phyloP scores from a whole-genome alignment of 164 flowering plant genomes.

The Platanus orientalis region DNA sequence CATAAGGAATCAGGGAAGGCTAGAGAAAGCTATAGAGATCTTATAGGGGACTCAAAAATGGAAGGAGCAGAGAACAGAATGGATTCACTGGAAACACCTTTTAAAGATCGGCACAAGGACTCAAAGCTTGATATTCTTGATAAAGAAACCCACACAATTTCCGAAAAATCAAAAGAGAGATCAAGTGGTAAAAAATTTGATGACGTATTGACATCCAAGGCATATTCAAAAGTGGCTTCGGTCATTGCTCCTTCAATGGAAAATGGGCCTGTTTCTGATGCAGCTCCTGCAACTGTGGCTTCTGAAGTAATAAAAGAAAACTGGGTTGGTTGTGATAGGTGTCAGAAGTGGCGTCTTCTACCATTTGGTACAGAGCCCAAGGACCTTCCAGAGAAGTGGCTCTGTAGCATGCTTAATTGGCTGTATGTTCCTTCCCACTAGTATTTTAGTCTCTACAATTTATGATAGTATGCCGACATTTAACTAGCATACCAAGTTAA shows the following conservation, averaged over 20 bases:
- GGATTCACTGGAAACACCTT: conserved; percentile 10
- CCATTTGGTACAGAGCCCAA: conserved; percentile 61
- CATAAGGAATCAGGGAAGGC: conserved; percentile 34
- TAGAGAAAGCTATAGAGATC: conserved; percentile 29
- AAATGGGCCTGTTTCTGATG: conserved; percentile 33
- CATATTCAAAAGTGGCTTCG: conserved; percentile 18
- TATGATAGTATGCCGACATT: neutral
- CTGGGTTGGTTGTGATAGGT: conserved; percentile 91
- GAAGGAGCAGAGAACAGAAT: conserved; percentile 16
- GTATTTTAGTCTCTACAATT: neutral
- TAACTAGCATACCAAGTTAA: neutral
- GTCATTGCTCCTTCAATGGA: conserved; percentile 17
- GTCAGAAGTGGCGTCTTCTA: conserved; percentile 86
- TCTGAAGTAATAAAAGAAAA: conserved; percentile 48
- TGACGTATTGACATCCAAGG: conserved; percentile 22
- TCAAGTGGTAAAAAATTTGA: conserved; percentile 28
- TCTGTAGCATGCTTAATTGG: conserved; percentile 88
- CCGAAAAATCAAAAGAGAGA: conserved; percentile 32
- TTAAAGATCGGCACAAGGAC: conserved; percentile 29
- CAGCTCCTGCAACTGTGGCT: conserved; percentile 26
- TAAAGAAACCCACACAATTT: conserved; percentile 19
- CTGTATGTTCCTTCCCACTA: conserved; percentile 63
- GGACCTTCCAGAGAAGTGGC: conserved; percentile 81
- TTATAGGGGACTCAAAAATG: conserved; percentile 11
- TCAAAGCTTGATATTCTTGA: conserved; percentile 26